Conservation (phyloP, 495 filamentous ascomycete species). For the Aspergillus campestris region DNA sequence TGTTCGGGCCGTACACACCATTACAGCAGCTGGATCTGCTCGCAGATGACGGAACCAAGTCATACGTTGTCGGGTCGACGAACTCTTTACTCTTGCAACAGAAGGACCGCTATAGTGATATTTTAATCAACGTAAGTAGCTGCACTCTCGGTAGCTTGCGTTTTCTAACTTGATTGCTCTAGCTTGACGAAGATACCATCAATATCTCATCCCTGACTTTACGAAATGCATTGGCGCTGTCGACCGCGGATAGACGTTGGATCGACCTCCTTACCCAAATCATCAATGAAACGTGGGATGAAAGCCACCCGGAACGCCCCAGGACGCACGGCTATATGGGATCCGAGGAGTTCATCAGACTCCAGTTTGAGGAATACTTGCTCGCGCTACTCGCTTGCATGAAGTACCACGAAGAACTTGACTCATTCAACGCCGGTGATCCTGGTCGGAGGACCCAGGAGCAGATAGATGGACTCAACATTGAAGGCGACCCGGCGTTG, state of each 20-base stretch:
- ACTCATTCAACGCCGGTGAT: conserved; percentile 19
- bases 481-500: conserved; percentile 73
- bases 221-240: conserved; percentile 66
- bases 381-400: conserved; percentile 79
- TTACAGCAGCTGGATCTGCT: conserved; percentile 91
- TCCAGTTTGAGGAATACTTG: conserved; percentile 97
- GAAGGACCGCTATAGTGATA: conserved; percentile 94
- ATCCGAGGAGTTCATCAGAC: conserved; percentile 94
- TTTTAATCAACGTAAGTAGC: conserved; percentile 70
- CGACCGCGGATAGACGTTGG: conserved; percentile 86
- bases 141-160: not conserved
- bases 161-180: not conserved
- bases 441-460: conserved; percentile 20
- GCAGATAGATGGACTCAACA: conserved; percentile 33
- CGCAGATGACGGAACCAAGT: conserved; percentile 90
- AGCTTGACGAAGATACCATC: conserved; percentile 82
- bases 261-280: conserved; percentile 92
- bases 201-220: conserved; percentile 75
- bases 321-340: conserved; percentile 93
- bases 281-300: conserved; percentile 95
- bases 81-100: conserved; percentile 91
- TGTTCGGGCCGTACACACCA: conserved; percentile 96
- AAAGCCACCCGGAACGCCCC: conserved; percentile 74
- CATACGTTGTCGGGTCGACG: conserved; percentile 93
- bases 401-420: conserved; percentile 79